Evolutionary conservation across 805 yeast genomes (phyloP).

Genomic region (Blastobotrys robertii): DNA sequence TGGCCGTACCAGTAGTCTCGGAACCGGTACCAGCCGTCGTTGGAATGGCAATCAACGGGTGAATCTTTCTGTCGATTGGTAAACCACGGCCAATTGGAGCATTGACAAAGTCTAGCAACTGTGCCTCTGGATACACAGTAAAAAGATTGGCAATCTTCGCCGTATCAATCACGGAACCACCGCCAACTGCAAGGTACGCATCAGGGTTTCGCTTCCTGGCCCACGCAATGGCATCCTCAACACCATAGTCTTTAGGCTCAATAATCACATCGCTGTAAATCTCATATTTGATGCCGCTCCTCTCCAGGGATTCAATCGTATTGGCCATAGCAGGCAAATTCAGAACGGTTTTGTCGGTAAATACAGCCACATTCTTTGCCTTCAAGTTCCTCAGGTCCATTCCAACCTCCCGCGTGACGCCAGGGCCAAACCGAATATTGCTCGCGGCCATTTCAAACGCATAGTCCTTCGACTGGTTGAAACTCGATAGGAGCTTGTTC

Average conservation of each 20-base stretch:
- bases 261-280: constrained; percentile 29
- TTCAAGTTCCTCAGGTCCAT: constrained; percentile 28
- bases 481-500: constrained; percentile 7
- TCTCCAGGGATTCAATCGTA: constrained; percentile 27
- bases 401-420: constrained; percentile 31
- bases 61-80: constrained; percentile 27
- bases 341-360: constrained; percentile 27
- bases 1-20: constrained; percentile 38
- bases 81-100: constrained; percentile 32
- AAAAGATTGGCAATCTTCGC: constrained; percentile 36
- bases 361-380: constrained; percentile 28
- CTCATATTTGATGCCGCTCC: constrained; percentile 27
- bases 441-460: constrained; percentile 34
- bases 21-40: constrained; percentile 41
- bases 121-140: constrained; percentile 33
- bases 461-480: constrained; percentile 23
- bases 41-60: constrained; percentile 35
- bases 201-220: constrained; percentile 27
- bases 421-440: constrained; percentile 32
- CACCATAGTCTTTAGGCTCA: constrained; percentile 31
- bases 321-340: constrained; percentile 22
- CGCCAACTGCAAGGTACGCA: constrained; percentile 37
- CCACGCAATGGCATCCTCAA: constrained; percentile 30
- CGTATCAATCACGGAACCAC: constrained; percentile 40
- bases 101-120: constrained; percentile 35